A percentile compares a stretch with the other conserved stretches of the same genome.
Evolutionary conservation across 345 rosid species (phyloP).

Genomic region (Gossypioides kirkii): DNA sequence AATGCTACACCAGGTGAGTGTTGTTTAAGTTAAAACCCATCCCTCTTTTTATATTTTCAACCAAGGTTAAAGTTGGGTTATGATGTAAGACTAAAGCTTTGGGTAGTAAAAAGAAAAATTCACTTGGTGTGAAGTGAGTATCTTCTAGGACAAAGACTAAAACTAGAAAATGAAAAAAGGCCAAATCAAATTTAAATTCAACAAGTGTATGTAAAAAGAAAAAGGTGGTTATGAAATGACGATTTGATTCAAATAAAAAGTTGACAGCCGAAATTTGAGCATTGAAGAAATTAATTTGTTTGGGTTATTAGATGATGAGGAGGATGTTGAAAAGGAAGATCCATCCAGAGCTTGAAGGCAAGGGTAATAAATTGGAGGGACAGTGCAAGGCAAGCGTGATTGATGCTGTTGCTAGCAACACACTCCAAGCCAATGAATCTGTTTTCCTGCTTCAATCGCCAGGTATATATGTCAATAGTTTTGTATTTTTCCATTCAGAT

Average conservation of each 20-base stretch:
- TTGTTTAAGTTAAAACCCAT: background rate
- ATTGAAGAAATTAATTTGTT: background rate
- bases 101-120: background rate
- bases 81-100: background rate
- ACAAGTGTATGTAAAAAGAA: background rate
- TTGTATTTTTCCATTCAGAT: no score
- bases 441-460: constrained; percentile 40
- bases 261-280: background rate
- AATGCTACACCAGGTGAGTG: constrained; percentile 49
- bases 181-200: background rate
- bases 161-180: background rate
- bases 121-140: background rate
- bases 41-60: background rate
- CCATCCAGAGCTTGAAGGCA: constrained; percentile 68
- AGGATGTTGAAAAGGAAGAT: constrained; percentile 85
- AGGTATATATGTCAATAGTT: no score
- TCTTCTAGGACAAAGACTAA: background rate
- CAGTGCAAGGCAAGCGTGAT: constrained; percentile 25
- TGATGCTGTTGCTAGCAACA: constrained; percentile 17
- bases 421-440: constrained; percentile 34
- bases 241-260: background rate
- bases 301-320: constrained; percentile 55
- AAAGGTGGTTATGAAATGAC: background rate
- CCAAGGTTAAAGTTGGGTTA: background rate
- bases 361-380: constrained; percentile 24